Percentiles rank a stretch among this genome's conserved stretches.
These are phyloP conservation scores for Wallacemonas sp. DNA, from an alignment of 208 protist genomes.

Conservation along the genomic window DNA sequence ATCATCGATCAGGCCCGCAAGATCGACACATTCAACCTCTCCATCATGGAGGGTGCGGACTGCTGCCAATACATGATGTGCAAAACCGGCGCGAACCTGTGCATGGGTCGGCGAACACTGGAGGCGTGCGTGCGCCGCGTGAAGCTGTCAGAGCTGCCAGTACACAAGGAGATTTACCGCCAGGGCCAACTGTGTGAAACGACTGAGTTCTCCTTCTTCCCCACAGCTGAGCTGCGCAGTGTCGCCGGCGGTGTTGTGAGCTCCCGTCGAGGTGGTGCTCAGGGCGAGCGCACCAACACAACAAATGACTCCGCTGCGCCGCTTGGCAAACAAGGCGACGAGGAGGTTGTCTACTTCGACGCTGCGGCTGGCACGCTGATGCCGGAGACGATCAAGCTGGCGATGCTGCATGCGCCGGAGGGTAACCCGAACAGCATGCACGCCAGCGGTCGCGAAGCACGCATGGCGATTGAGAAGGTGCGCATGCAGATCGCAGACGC, in stretches of 20 bases:
- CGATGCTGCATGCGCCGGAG: slow-evolving; percentile 61
- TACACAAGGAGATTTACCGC: slow-evolving; percentile 57
- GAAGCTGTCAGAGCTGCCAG: slow-evolving; percentile 52
- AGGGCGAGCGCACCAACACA: not conserved
- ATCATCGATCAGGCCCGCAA: slow-evolving; percentile 73
- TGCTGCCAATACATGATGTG: slow-evolving; percentile 92
- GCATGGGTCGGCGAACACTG: slow-evolving; percentile 61
- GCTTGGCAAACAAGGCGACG: slow-evolving; percentile 14
- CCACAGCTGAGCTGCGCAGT: slow-evolving; percentile 36
- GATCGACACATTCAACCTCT: slow-evolving; percentile 71
- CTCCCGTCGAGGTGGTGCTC: not conserved
- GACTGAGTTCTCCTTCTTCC: slow-evolving; percentile 38
- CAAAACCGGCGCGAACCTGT: slow-evolving; percentile 76
- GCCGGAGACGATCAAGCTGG: slow-evolving; percentile 37
- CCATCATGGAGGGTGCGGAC: slow-evolving; percentile 79
- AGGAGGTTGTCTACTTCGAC: slow-evolving; percentile 71
- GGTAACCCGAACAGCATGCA: slow-evolving; percentile 83
- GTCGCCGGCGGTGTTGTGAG: not conserved
- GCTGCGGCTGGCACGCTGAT: slow-evolving; percentile 70
- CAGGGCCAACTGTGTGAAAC: slow-evolving; percentile 46
- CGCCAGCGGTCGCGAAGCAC: slow-evolving; percentile 62
- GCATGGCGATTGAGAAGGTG: slow-evolving; percentile 75
- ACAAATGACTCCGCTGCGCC: slow-evolving; percentile 7
- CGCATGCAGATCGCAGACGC: slow-evolving; percentile 47
- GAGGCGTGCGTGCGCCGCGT: slow-evolving; percentile 54